Evolutionary conservation across 306 rosid genomes (phyloP), one percentile per base, ranked within the genome.

Genomic region (Gillenia trifoliata): DNA sequence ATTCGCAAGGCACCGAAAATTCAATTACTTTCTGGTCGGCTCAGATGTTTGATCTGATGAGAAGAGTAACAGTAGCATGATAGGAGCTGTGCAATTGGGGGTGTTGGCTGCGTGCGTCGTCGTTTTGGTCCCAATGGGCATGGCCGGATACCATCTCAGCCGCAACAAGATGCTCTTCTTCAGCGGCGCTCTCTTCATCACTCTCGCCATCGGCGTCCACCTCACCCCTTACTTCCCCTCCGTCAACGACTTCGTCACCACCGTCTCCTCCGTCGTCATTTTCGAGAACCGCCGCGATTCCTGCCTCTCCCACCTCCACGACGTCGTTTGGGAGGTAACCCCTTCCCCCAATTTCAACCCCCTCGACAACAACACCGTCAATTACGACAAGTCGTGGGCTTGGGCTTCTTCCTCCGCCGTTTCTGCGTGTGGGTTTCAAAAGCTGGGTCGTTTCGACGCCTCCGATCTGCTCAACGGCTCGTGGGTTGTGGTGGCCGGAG

Each of bases 91-190:
- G 66, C 93, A 87, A 30, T 78, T 88, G 79, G 98, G 97, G 2
- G 28, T 87, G n/a, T 71, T 89, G 52, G 98, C 98, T 10, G 97
- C 98, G 33, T 89, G 91, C 64, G 86, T 93, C 41, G 98, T 93
- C 62, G 81, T 93, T 22, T 83, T 93, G 76, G 98, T 93, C 30
- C 98, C 98, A 25, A 93, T 93, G 98, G 97, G 85, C 41, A 91
- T 93, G 97, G 98, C 98, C 7, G 97, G 98, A 15, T 93, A 91
- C 89, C 98, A 93, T 71, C 85, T 91, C 72, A 91, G 98, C 80
- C 96, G 98, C 59, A 93, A 93, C 86, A 93, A 93, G 71, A 88
- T 91, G 81, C 92, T 93, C 52, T 93, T 93, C 77, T 93, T 93
- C 85, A 82, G 97, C 77, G 97, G 97, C 5, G 93, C 96, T 33